These are phyloP conservation scores for Cryphonectria parasitica DNA, from an alignment of 2,329 filamentous ascomycete species.

Conservation along the genomic window DNA sequence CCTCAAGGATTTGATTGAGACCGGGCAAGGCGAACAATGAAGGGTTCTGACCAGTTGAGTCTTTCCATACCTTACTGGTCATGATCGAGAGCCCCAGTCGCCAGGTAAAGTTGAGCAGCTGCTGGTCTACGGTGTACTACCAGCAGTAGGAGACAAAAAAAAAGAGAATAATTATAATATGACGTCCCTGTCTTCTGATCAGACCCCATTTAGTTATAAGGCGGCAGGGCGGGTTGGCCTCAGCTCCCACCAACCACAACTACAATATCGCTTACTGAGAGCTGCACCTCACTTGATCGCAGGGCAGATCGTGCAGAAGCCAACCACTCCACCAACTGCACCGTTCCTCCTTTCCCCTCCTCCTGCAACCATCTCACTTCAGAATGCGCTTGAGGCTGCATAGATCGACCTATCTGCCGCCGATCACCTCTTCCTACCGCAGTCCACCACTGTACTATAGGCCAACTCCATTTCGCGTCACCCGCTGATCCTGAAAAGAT, in stretches of 20 bases:
- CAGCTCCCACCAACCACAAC: neutral
- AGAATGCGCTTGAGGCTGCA: neutral
- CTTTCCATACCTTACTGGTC: neutral
- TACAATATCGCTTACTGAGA: constrained; percentile 4
- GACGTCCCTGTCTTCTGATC: constrained; percentile 7
- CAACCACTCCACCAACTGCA: neutral
- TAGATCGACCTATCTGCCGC: neutral
- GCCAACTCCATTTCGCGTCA: neutral
- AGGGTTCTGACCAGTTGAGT: neutral
- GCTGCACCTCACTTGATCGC: constrained; percentile 1
- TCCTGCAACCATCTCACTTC: neutral
- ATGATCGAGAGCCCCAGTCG: neutral
- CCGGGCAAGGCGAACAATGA: neutral
- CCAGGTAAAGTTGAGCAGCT: neutral
- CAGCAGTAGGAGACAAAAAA: no score
- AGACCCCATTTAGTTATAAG: neutral
- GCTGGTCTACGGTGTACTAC: neutral
- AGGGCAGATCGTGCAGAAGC: neutral
- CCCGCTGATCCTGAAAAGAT: neutral
- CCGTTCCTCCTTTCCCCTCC: neutral
- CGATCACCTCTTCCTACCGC: neutral
- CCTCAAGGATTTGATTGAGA: neutral
- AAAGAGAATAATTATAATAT: neutral
- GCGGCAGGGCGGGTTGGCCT: neutral
- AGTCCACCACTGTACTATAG: neutral